Evolutionary conservation across 2,329 filamentous ascomycete genomes (phyloP).

Genomic region (Ceratocystiopsis brevicomis): DNA sequence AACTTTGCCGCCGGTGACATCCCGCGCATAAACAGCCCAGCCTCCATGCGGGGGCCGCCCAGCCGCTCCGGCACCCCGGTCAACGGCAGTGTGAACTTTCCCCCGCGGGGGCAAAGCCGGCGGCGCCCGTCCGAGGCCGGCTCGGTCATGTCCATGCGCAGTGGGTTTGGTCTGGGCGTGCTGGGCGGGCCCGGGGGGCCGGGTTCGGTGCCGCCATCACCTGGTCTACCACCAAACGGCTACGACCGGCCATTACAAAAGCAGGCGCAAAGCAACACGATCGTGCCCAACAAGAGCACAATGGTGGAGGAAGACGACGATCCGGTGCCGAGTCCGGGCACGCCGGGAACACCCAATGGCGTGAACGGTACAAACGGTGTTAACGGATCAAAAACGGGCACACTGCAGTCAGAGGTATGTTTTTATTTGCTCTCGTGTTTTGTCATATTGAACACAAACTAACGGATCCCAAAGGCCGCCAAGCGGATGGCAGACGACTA

Average conservation of each 20-base stretch:
- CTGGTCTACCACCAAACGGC: constrained; percentile 39
- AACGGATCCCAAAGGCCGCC: constrained; percentile 1
- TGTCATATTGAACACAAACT: neutral
- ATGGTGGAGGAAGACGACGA: constrained; percentile 94
- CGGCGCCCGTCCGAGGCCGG: constrained; percentile 43
- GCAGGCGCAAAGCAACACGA: constrained; percentile 86
- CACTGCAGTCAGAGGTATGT: constrained; percentile 20
- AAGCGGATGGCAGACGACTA: constrained; percentile 52
- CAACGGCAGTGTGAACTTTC: constrained; percentile 29
- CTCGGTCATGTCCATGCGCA: constrained; percentile 31
- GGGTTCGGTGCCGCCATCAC: constrained; percentile 34
- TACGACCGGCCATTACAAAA: constrained; percentile 66
- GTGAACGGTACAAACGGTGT: neutral
- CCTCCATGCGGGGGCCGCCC: constrained; percentile 36
- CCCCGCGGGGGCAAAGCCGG: constrained; percentile 31
- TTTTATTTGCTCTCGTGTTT: neutral
- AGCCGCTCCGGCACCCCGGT: constrained; percentile 44
- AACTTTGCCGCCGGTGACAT: constrained; percentile 54
- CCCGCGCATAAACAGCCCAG: constrained; percentile 49
- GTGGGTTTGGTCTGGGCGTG: constrained; percentile 11
- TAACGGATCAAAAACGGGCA: neutral
- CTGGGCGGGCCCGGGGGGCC: constrained; percentile 5
- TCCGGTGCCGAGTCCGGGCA: constrained; percentile 10
- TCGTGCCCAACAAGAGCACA: constrained; percentile 92
- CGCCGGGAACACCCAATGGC: neutral